Percentiles rank a stretch among this genome's conserved stretches.
Evolutionary conservation across 75 land plant species (phyloP).

Genomic region (Pinus taeda): DNA sequence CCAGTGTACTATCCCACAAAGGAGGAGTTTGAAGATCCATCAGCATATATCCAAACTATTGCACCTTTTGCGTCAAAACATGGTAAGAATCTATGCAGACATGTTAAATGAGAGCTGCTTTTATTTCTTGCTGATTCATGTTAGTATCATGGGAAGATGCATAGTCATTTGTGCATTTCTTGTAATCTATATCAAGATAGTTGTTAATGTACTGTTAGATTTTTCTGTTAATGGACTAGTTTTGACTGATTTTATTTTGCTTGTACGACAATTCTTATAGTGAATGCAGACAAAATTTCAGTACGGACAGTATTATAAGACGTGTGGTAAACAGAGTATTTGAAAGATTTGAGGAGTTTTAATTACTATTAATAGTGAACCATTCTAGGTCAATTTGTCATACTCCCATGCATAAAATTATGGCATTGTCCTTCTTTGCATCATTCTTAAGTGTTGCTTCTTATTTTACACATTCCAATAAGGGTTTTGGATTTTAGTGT

Average conservation of each 20-base stretch:
- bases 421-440: too few species aligned
- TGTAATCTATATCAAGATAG: neutral
- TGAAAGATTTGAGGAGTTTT: neutral
- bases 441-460: too few species aligned
- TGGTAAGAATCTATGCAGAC: conserved; percentile 40
- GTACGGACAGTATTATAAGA: neutral
- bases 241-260: neutral
- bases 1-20: conserved; percentile 71
- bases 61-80: conserved; percentile 72
- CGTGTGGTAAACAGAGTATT: neutral
- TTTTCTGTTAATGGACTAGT: neutral
- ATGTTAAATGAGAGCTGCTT: neutral
- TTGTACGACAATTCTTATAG: neutral
- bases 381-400: too few species aligned
- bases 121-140: neutral
- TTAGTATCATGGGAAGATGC: neutral
- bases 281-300: neutral
- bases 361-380: too few species aligned
- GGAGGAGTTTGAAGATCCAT: conserved; percentile 85
- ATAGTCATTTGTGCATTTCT: neutral
- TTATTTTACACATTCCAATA: too few species aligned
- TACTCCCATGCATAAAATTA: too few species aligned
- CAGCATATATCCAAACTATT: conserved; percentile 67
- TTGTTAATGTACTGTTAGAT: neutral
- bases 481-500: too few species aligned